These are phyloP conservation scores for Pseudogymnoascus verrucosus DNA, from an alignment of 2,329 filamentous ascomycete species.

Conservation along the genomic window DNA sequence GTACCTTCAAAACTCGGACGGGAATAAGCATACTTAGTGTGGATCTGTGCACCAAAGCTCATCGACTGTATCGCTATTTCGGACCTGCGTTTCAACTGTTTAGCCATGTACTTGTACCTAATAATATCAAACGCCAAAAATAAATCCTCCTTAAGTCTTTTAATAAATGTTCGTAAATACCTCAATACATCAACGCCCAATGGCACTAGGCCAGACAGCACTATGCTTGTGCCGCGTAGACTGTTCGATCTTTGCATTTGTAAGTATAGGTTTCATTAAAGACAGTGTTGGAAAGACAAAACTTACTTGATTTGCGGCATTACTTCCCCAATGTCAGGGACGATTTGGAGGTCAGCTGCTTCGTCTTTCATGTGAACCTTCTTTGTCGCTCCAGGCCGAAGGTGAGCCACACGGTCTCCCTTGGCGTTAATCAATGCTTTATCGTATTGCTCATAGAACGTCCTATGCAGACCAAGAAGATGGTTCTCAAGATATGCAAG, in stretches of 20 bases:
- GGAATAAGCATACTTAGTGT: constrained; percentile 29
- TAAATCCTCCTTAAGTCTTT: background rate
- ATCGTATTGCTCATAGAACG: constrained; percentile 81
- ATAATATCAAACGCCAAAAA: background rate
- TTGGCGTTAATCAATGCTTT: constrained; percentile 32
- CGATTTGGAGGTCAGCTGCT: constrained; percentile 43
- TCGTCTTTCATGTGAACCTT: constrained; percentile 37
- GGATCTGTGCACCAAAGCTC: constrained; percentile 68
- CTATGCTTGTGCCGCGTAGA: constrained; percentile 67
- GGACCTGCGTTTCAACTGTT: constrained; percentile 40
- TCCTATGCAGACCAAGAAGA: constrained; percentile 64
- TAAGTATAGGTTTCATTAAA: constrained; percentile 16
- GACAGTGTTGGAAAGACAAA: background rate
- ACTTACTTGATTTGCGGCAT: constrained; percentile 68
- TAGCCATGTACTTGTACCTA: background rate
- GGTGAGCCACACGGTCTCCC: constrained; percentile 33
- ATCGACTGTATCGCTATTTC: constrained; percentile 84
- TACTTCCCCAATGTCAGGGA: constrained; percentile 82
- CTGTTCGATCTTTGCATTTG: constrained; percentile 42
- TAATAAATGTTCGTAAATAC: constrained; percentile 25
- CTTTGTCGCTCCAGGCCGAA: constrained; percentile 31
- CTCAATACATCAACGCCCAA: constrained; percentile 66
- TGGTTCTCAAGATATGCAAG: constrained; percentile 69
- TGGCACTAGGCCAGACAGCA: constrained; percentile 85
- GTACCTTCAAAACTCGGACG: background rate